Percentiles rank a stretch among this genome's conserved stretches.
Conservation (phyloP, 495 filamentous ascomycete species). For the Podospora australis region DNA sequence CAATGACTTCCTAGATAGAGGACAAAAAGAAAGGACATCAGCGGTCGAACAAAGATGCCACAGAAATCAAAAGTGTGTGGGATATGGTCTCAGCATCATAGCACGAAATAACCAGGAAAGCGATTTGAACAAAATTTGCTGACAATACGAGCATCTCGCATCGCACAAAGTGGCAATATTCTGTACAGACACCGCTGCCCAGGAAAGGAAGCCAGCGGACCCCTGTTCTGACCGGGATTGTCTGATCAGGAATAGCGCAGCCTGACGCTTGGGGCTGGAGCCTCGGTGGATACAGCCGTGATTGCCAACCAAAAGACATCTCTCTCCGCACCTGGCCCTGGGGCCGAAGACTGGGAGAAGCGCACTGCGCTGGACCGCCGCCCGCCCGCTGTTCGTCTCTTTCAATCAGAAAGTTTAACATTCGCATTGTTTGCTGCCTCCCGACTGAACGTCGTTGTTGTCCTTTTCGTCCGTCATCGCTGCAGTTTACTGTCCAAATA, state of each 20-base stretch:
- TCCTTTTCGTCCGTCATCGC: too few relatives aligned
- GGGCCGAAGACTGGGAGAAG: too few relatives aligned
- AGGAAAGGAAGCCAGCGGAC: not conserved
- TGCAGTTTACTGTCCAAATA: too few relatives aligned
- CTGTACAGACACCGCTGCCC: not conserved
- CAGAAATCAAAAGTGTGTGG: not conserved
- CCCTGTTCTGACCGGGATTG: slow-evolving; percentile 1
- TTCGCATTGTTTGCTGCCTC: not conserved
- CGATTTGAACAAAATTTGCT: not conserved
- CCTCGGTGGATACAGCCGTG: slow-evolving; percentile 11
- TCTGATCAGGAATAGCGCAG: slow-evolving; percentile 1
- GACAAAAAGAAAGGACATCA: not conserved
- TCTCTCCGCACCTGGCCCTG: too few relatives aligned
- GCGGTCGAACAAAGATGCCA: too few relatives aligned
- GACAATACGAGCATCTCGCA: not conserved
- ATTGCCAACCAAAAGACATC: slow-evolving; percentile 7
- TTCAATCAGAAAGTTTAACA: not conserved
- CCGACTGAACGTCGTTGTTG: not conserved
- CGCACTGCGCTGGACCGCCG: not conserved
- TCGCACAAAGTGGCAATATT: not conserved
- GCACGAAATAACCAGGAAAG: not conserved
- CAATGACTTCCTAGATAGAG: not conserved
- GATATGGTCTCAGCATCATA: not conserved
- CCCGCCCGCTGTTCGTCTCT: not conserved
- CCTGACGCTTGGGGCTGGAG: slow-evolving; percentile 4